phyloP scores from a whole-genome alignment of 495 filamentous ascomycete genomes.

The Penicillium nucicola region DNA sequence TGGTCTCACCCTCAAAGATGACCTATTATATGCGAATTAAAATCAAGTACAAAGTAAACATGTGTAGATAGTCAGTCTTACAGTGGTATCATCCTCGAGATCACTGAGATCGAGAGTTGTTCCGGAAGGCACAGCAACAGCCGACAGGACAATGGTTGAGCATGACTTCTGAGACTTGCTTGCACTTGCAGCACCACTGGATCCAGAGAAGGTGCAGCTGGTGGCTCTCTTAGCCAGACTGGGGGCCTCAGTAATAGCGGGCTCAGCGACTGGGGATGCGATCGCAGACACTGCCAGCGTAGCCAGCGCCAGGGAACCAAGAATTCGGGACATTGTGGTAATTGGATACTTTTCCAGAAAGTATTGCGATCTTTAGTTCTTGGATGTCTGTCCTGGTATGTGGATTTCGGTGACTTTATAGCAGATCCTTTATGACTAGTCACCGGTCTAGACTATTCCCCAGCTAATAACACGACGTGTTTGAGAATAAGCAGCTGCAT shows the following conservation, averaged over 20 bases:
- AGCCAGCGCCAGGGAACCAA: constrained; percentile 6
- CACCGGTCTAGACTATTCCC: too few relatives aligned
- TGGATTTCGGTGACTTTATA: too few relatives aligned
- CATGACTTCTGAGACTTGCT: constrained; percentile 46
- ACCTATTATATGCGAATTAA: constrained; percentile 27
- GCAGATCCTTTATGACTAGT: too few relatives aligned
- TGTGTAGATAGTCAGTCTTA: constrained; percentile 8
- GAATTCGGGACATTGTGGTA: background rate
- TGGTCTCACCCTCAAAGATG: constrained; percentile 49
- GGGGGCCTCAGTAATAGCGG: constrained; percentile 21
- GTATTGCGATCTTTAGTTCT: too few relatives aligned
- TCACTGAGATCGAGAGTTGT: constrained; percentile 49
- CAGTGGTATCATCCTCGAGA: constrained; percentile 42
- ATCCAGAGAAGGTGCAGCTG: constrained; percentile 20
- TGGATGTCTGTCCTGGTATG: too few relatives aligned
- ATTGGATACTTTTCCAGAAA: too few relatives aligned
- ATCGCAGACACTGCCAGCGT: constrained; percentile 9
- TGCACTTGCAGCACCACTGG: constrained; percentile 27
- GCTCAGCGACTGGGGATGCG: constrained; percentile 20
- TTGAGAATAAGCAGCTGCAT: too few relatives aligned
- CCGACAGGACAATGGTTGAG: constrained; percentile 47
- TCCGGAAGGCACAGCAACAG: constrained; percentile 50
- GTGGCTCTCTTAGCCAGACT: constrained; percentile 18
- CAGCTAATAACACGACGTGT: too few relatives aligned
- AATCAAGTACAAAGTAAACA: background rate